These are phyloP conservation scores for Backusella sp. DNA, from an alignment of 192 early-diverging fungal species.

Conservation along the genomic window DNA sequence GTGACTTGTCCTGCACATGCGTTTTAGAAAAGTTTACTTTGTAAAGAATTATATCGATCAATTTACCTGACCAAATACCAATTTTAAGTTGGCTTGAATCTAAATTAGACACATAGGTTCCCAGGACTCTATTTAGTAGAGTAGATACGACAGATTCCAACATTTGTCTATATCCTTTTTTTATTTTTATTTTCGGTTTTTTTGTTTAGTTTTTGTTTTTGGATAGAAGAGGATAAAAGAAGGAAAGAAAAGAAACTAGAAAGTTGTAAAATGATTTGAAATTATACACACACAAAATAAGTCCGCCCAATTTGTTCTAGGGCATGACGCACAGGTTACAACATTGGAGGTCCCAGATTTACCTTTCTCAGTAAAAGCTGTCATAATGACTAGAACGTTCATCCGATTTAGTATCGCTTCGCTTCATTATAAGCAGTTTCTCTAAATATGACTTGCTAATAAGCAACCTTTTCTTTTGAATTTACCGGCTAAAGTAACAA, in stretches of 20 bases:
- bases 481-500: too few species aligned
- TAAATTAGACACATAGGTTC: slow-evolving; percentile 81
- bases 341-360: neutral
- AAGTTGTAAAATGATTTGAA: neutral
- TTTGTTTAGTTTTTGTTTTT: neutral
- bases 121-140: slow-evolving; percentile 67
- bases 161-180: slow-evolving; percentile 33
- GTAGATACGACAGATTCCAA: slow-evolving; percentile 62
- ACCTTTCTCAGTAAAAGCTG: neutral
- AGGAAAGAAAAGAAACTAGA: neutral
- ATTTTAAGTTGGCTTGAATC: slow-evolving; percentile 83
- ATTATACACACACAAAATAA: neutral
- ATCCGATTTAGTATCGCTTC: too few species aligned
- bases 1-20: slow-evolving; percentile 69
- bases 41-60: neutral
- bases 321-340: neutral
- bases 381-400: neutral
- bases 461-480: too few species aligned
- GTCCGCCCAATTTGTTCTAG: neutral
- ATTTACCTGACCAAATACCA: slow-evolving; percentile 78
- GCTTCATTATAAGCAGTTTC: too few species aligned
- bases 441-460: too few species aligned
- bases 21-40: neutral
- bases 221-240: neutral
- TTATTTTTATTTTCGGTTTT: neutral